phyloP scores from a whole-genome alignment of 352 stramenopile species.

The Pelagophyceae sp. region DNA sequence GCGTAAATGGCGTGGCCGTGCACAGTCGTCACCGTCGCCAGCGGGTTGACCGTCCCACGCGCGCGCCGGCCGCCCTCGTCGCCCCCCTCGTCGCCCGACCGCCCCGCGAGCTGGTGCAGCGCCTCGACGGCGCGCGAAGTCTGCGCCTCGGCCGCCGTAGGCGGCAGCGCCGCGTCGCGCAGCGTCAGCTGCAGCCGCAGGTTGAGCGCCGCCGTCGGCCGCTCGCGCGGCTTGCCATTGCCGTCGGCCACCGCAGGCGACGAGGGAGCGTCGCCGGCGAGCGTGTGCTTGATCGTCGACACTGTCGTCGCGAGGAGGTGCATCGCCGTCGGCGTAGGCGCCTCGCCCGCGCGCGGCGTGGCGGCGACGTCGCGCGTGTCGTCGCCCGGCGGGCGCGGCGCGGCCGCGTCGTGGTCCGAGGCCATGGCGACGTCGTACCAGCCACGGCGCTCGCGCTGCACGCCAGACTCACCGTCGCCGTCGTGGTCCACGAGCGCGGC shows the following conservation, averaged over 20 bases:
- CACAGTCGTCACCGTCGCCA: background rate
- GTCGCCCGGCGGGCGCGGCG: no score
- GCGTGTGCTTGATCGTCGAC: background rate
- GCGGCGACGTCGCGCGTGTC: background rate
- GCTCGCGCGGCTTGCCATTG: background rate
- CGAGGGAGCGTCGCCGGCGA: background rate
- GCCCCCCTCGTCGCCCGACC: background rate
- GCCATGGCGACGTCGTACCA: background rate
- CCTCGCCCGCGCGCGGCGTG: background rate
- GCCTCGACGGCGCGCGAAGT: constrained; percentile 5
- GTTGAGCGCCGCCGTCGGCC: background rate
- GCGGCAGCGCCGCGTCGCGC: background rate
- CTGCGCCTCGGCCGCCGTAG: background rate
- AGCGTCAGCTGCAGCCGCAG: constrained; percentile 1
- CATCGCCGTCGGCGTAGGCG: background rate
- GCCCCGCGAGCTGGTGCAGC: background rate
- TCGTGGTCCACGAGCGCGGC: background rate
- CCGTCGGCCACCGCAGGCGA: no score
- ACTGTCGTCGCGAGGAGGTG: background rate
- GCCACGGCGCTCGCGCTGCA: background rate
- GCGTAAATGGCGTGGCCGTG: background rate
- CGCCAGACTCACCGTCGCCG: background rate
- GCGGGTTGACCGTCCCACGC: background rate
- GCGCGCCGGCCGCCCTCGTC: background rate
- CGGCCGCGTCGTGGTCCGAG: background rate